Evolutionary conservation across 83 land plant species (phyloP).

Genomic region (Isoetes engelmannii): DNA sequence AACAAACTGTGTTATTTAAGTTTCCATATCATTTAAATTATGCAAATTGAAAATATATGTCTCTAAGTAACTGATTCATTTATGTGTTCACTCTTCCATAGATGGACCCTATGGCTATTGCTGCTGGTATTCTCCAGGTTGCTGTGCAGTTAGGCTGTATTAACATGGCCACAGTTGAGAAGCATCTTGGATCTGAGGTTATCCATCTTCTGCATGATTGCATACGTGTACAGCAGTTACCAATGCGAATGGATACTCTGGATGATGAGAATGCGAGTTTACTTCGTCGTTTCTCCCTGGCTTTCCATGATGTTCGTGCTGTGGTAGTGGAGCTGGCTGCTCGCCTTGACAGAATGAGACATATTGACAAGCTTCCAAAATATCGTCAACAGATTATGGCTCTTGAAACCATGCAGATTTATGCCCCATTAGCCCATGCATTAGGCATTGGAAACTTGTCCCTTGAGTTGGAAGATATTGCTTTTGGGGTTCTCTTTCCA

Average conservation of each 20-base stretch:
- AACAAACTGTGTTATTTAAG: background rate
- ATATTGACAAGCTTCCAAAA: conserved; percentile 55
- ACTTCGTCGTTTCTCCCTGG: conserved; percentile 65
- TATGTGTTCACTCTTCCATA: background rate
- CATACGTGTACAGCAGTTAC: conserved; percentile 48
- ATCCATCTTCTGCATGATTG: conserved; percentile 73
- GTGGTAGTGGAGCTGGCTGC: conserved; percentile 63
- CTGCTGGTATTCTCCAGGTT: conserved; percentile 62
- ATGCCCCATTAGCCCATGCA: conserved; percentile 94
- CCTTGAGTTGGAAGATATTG: conserved; percentile 78
- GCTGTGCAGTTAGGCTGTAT: conserved; percentile 51
- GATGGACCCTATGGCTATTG: conserved; percentile 95
- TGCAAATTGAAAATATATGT: background rate
- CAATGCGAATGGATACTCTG: conserved; percentile 46
- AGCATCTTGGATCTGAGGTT: conserved; percentile 48
- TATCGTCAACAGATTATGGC: conserved; percentile 67
- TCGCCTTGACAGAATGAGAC: conserved; percentile 71
- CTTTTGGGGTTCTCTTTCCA: conserved; percentile 74
- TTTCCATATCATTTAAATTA: background rate
- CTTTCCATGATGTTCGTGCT: conserved; percentile 82
- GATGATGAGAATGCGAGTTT: conserved; percentile 66
- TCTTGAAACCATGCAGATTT: conserved; percentile 72
- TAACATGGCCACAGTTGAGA: conserved; percentile 38
- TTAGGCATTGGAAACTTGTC: conserved; percentile 59
- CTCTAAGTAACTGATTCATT: background rate